Conservation (phyloP, 1,284 basidiomycete genomes). For the Cutaneotrichosporon daszewskae region DNA sequence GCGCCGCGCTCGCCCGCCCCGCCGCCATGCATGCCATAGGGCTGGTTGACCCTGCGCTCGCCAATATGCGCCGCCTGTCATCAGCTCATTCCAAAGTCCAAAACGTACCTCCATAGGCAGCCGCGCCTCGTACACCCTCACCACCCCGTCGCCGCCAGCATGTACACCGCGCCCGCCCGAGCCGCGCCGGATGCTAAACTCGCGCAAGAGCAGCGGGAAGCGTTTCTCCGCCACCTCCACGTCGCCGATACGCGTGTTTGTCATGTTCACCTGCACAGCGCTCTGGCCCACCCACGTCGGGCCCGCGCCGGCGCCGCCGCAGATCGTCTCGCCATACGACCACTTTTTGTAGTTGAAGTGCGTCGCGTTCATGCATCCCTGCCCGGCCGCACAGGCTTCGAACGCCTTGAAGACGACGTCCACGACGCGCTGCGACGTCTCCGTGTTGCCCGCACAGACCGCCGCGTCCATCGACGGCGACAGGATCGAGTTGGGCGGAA, state of each 20-base stretch:
- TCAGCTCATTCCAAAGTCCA: no score
- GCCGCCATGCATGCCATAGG: conserved; percentile 30
- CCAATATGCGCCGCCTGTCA: conserved; percentile 58
- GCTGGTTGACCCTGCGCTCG: conserved; percentile 26
- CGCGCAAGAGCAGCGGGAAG: conserved; percentile 76
- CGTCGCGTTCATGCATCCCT: conserved; percentile 58
- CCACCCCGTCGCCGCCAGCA: conserved; percentile 78
- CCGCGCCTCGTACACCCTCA: conserved; percentile 80
- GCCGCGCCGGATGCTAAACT: conserved; percentile 69
- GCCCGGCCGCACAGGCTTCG: conserved; percentile 82
- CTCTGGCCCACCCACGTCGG: conserved; percentile 84
- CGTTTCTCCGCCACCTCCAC: conserved; percentile 51
- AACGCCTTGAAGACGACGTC: conserved; percentile 92
- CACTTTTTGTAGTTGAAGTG: conserved; percentile 1
- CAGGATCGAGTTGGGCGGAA: conserved; percentile 73
- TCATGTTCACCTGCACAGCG: conserved; percentile 56
- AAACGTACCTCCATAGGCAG: conserved; percentile 81
- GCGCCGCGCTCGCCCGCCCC: conserved; percentile 20
- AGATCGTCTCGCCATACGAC: conserved; percentile 50
- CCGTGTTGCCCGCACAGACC: conserved; percentile 68
- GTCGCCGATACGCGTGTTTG: conserved; percentile 88
- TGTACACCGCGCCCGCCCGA: conserved; percentile 74
- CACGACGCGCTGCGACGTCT: conserved; percentile 83
- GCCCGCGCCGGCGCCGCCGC: conserved; percentile 87
- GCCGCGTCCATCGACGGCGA: conserved; percentile 79